Evolutionary conservation across 169 alveolate genomes (phyloP).

Genomic region (Plasmodium reichenowi): DNA sequence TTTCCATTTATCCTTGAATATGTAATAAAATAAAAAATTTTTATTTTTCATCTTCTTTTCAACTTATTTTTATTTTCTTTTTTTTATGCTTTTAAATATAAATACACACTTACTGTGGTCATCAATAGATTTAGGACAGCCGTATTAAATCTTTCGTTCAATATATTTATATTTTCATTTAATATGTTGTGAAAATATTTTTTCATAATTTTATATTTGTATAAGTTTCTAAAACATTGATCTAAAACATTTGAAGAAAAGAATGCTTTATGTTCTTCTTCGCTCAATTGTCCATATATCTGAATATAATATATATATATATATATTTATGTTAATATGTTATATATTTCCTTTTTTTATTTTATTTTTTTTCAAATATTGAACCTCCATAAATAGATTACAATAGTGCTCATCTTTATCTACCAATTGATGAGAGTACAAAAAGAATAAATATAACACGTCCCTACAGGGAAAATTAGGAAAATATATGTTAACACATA

Average conservation of each 20-base stretch:
- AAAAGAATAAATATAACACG: slow-evolving; percentile 20
- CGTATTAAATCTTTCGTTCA: slow-evolving; percentile 18
- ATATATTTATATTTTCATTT: slow-evolving; percentile 20
- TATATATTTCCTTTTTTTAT: neutral
- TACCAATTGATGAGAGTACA: slow-evolving; percentile 53
- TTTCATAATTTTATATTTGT: slow-evolving; percentile 32
- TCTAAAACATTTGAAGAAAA: slow-evolving; percentile 26
- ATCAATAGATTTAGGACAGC: slow-evolving; percentile 21
- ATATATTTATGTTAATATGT: neutral
- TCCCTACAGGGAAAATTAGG: slow-evolving; percentile 13
- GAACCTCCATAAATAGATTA: slow-evolving; percentile 48
- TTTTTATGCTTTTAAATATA: neutral
- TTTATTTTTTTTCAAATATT: neutral
- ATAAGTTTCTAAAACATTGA: slow-evolving; percentile 18
- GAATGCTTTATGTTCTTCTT: slow-evolving; percentile 45
- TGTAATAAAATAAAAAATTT: slow-evolving; percentile 7
- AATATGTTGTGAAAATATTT: slow-evolving; percentile 33
- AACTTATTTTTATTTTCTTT: too few species aligned
- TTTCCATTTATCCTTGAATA: slow-evolving; percentile 43
- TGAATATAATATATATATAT: neutral
- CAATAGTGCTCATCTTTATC: slow-evolving; percentile 20
- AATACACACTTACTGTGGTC: slow-evolving; percentile 26
- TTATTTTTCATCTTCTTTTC: neutral
- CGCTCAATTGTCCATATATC: slow-evolving; percentile 47
- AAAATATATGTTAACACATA: neutral